Base-by-base conservation (phyloP, 345 rosid genomes). In the Eucalyptus tenuipes region DNA sequence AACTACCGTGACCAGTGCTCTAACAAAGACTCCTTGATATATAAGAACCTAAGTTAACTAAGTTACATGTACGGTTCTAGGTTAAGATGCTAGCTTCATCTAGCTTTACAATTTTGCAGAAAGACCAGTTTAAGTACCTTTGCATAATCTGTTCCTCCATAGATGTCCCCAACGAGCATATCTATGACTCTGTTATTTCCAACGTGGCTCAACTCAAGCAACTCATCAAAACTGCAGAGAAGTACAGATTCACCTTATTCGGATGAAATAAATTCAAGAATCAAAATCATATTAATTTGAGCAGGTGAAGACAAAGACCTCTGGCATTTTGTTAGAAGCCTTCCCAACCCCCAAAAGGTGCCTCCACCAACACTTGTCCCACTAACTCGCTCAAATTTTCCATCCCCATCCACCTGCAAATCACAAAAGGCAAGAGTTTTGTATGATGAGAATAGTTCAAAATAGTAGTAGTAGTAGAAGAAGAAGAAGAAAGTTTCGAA, bases 111-210 rank as follows among this genome's bases (percentile, higher is more conserved):
- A 25, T n/a, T 37, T 24, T 13, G 52, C 49, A 68, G 84, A 50
- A 42, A 68, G 18, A 10, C 50, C 81, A n/a, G 47, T n/a, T 52
- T 17, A 80, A 31, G 33, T 91, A 95, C 99, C 96, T 95, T 96
- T 87, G 95, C 66, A 86, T 96, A 95, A 71, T 93, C 98, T 42
- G 89, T 93, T 92, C 97, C 97, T 87, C 99, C 98, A 86, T 94
- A 97, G 80, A 97, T 97, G 91, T 97, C 99, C n/a, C 99, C 98
- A 64, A 97, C 98, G 90, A 97, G 97, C 98, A 95, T 95, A 92
- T 97, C 98, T 88, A 97, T 89, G 11, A 93, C 95, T 93, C 97
- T 95, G 94, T 96, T 94, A 90, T 97, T 94, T 90, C 98, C 98
- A 68, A 64, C 92, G 55, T 93, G 97, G 88, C 97, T 97, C 91